Evolutionary conservation across 2,329 filamentous ascomycete species (phyloP).

Genomic region (Talaromyces sp.): DNA sequence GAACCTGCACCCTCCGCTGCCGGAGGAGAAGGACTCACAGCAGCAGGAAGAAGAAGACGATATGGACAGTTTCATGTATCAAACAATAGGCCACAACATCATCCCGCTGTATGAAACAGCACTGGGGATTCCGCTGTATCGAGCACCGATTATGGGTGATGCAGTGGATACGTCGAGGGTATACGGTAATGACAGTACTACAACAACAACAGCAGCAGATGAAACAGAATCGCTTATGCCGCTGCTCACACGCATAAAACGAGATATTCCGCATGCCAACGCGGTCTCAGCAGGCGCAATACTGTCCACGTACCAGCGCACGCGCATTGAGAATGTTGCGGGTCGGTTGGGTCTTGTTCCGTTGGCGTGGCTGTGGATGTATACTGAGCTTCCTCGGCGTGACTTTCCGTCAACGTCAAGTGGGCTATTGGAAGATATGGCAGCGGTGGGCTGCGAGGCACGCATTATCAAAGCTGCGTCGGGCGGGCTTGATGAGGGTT

Average conservation of each 20-base stretch:
- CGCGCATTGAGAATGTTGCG: slow-evolving; percentile 88
- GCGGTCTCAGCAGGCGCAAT: slow-evolving; percentile 90
- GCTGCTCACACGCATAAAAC: slow-evolving; percentile 64
- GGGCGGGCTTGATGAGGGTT: slow-evolving; percentile 74
- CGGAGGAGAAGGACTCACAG: slow-evolving; percentile 4
- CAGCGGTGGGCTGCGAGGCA: slow-evolving; percentile 70
- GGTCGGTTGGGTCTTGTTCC: slow-evolving; percentile 76
- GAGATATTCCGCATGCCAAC: slow-evolving; percentile 71
- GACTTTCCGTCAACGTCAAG: not conserved
- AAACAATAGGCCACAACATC: slow-evolving; percentile 86
- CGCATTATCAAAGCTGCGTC: slow-evolving; percentile 93
- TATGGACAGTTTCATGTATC: slow-evolving; percentile 98
- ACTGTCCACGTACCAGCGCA: slow-evolving; percentile 91
- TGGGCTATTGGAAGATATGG: slow-evolving; percentile 75
- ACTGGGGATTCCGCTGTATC: slow-evolving; percentile 77
- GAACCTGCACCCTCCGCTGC: slow-evolving; percentile 67
- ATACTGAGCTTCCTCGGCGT: slow-evolving; percentile 62
- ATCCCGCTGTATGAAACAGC: slow-evolving; percentile 80
- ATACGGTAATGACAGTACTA: slow-evolving; percentile 49
- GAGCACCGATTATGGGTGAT: slow-evolving; percentile 67
- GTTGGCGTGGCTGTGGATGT: slow-evolving; percentile 90
- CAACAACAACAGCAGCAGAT: slow-evolving; percentile 1
- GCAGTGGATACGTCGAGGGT: slow-evolving; percentile 68
- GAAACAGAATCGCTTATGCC: slow-evolving; percentile 76
- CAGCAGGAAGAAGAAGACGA: slow-evolving; percentile 25